Percentiles rank a stretch among this genome's conserved stretches.
Conservation (phyloP, 495 filamentous ascomycete genomes). For the Aspergillus saccharolyticus region DNA sequence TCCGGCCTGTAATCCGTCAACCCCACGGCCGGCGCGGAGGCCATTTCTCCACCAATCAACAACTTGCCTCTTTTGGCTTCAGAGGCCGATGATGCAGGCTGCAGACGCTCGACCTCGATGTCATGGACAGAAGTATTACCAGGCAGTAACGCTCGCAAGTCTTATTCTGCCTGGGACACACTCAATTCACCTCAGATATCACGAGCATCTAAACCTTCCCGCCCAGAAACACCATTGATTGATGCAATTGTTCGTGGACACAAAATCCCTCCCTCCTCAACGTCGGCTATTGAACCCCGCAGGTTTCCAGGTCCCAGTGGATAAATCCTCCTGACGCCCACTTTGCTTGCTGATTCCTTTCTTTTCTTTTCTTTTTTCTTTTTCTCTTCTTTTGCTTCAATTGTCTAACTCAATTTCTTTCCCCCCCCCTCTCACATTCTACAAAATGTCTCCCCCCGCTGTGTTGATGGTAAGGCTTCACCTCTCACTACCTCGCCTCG, state of each 20-base stretch:
- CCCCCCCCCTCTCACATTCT: constrained; percentile 2
- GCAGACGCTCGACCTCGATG: not conserved
- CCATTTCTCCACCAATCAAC: constrained; percentile 16
- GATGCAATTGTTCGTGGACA: not conserved
- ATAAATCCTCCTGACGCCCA: not conserved
- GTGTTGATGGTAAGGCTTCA: constrained; percentile 70
- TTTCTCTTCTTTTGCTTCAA: not conserved
- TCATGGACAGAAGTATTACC: not conserved
- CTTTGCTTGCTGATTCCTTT: not conserved
- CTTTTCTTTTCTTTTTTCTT: constrained; percentile 1
- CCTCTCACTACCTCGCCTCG: not conserved
- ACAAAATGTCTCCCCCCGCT: constrained; percentile 65
- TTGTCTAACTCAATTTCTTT: constrained; percentile 5
- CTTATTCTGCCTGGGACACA: not conserved
- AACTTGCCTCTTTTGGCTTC: not conserved
- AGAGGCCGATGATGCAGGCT: not conserved
- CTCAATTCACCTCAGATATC: not conserved
- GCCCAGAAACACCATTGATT: not conserved
- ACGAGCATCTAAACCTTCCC: not conserved
- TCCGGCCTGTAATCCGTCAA: not conserved
- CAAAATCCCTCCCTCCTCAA: not conserved
- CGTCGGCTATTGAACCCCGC: not conserved
- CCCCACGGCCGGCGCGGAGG: not conserved
- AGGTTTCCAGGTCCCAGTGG: not conserved
- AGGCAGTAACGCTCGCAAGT: not conserved